Base-by-base conservation (phyloP, 2,329 filamentous ascomycete genomes). In the Alternaria dauci region DNA sequence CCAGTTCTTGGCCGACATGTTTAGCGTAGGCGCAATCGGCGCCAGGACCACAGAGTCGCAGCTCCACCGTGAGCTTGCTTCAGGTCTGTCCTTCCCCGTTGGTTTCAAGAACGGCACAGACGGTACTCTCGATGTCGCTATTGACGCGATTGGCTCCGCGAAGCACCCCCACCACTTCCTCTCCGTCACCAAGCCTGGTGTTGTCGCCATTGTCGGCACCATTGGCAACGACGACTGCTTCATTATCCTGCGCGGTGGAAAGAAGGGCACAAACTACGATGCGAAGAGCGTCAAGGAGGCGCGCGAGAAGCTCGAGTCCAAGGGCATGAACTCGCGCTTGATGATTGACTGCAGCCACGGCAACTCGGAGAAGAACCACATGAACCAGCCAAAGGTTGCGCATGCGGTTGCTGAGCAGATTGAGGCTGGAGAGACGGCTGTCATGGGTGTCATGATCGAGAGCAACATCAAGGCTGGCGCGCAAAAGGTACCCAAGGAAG, bases 51-150 rank as follows among this genome's bases (percentile, higher is more conserved):
- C 95, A 2, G 95, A 99, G 83, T 94, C 90, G 52, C 95, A 99
- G 83, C 86, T 98, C 64, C 95, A 99, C 81, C 90, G 95, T 58
- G 95, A 99, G 81, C 84, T 99, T 65, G 94, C 95, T 23, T 95
- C 91, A 54, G 95, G 95, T 75, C 85, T 98, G 36, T 96, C 91
- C 70, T 98, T 97, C 90, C 95, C 95, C 2, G 93, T 99, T 11
- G 95, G 95, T 52, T 99, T 99, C 91, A 99, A 99, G 87, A 99
- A 99, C 81, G 95, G 95, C 67, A 99, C 95, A 32, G 95, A 99
- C 78, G 95, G 95, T 52, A 91, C 90, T 8, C 83, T 98, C 48
- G 87, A 89, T 58, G 94, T 98, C 4, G 94, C 95, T 12, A 92
- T 98, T 71, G 95, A 99, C 77, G 95, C 95, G 52, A 97, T 98